Evolutionary conservation across 352 stramenopile genomes (phyloP).

Genomic region (Phytophthora sp.): DNA sequence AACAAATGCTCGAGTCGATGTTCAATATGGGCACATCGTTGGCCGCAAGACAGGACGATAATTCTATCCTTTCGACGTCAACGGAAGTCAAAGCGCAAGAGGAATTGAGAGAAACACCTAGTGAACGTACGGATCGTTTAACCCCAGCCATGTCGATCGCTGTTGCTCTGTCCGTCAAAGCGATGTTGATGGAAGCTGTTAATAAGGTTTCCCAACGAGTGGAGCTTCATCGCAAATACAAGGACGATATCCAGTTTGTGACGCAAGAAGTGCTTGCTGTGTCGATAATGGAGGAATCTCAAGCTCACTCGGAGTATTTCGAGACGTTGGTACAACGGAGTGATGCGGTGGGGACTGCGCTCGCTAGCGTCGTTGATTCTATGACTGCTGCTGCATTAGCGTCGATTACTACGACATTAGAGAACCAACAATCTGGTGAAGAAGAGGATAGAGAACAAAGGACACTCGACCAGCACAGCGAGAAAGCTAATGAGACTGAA

Average conservation of each 20-base stretch:
- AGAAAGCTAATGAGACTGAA: too few species aligned
- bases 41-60: conserved; percentile 15
- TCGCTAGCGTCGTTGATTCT: conserved; percentile 28
- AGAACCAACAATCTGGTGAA: too few species aligned
- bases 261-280: conserved; percentile 19
- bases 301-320: not conserved
- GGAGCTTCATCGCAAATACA: conserved; percentile 7
- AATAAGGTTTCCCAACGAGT: conserved; percentile 15
- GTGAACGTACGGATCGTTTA: conserved; percentile 7
- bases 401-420: not conserved
- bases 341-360: conserved; percentile 15
- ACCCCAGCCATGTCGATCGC: conserved; percentile 36
- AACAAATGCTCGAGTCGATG: conserved; percentile 30
- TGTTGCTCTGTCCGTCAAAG: conserved; percentile 34
- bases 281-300: not conserved
- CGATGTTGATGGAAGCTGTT: conserved; percentile 32
- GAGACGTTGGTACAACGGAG: too few species aligned
- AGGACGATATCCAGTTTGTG: conserved; percentile 19
- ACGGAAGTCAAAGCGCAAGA: not conserved
- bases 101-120: not conserved
- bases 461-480: too few species aligned
- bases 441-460: not conserved
- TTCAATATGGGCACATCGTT: conserved; percentile 16
- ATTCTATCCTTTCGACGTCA: too few species aligned
- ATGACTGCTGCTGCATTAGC: conserved; percentile 35